phyloP scores from a whole-genome alignment of 176 grass and related monocot genomes.

The Avena eriantha region DNA sequence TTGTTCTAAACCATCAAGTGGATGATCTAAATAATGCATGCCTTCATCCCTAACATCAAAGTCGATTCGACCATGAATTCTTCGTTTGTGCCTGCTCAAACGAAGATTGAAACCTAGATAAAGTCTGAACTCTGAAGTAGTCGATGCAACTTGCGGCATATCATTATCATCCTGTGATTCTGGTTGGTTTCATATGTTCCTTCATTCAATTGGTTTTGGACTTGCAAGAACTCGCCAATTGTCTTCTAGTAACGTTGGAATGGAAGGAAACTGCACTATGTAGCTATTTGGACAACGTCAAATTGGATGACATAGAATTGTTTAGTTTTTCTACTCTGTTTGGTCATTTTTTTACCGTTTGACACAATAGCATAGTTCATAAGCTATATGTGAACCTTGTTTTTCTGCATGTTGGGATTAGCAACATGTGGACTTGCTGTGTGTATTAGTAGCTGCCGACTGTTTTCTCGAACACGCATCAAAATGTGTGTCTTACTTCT shows the following conservation, averaged over 20 bases:
- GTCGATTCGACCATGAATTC: background rate
- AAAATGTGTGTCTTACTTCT: background rate
- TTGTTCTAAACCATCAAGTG: background rate
- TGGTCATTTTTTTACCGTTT: background rate
- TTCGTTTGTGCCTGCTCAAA: background rate
- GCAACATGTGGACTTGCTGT: background rate
- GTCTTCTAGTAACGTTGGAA: constrained; percentile 4
- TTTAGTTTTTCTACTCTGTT: background rate
- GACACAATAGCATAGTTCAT: background rate
- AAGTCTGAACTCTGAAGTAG: background rate
- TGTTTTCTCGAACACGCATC: background rate
- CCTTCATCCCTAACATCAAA: constrained; percentile 7
- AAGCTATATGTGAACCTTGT: background rate
- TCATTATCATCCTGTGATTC: constrained; percentile 9
- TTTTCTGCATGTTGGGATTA: background rate
- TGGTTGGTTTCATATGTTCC: background rate
- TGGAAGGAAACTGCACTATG: background rate
- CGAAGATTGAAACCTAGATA: background rate
- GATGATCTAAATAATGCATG: background rate
- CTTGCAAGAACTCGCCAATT: background rate
- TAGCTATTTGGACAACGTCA: background rate
- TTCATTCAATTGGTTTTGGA: constrained; percentile 8
- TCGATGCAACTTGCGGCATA: background rate
- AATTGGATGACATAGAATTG: background rate
- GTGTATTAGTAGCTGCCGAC: background rate